Conservation (phyloP, 75 land plant species). For the Selaginella tamariscina region DNA sequence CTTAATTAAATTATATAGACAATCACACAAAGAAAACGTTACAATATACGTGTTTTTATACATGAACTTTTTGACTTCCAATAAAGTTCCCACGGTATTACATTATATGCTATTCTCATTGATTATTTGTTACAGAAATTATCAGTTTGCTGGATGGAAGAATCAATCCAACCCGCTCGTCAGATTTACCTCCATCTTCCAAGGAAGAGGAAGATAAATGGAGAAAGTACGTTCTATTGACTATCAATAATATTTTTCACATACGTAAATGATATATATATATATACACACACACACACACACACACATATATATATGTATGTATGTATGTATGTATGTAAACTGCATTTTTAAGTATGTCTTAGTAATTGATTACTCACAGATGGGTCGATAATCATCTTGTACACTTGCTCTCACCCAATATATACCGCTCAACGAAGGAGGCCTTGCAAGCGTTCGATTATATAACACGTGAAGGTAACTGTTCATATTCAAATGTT, state of each 20-base stretch:
- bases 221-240: constrained; percentile 50
- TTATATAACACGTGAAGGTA: constrained; percentile 86
- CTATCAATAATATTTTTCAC: too few relatives aligned
- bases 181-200: constrained; percentile 14
- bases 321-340: too few relatives aligned
- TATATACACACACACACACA: too few relatives aligned
- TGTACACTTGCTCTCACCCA: constrained; percentile 93
- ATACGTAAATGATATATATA: too few relatives aligned
- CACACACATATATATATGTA: too few relatives aligned
- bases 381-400: constrained; percentile 99
- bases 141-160: constrained; percentile 42
- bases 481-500: neutral
- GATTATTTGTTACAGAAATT: constrained; percentile 40
- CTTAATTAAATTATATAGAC: too few relatives aligned
- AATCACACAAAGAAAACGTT: too few relatives aligned
- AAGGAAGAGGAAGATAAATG: constrained; percentile 64
- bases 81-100: neutral
- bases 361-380: neutral
- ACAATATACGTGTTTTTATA: neutral
- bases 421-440: constrained; percentile 67
- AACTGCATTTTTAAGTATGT: too few relatives aligned
- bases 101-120: neutral
- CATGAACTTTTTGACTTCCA: neutral
- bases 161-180: constrained; percentile 31
- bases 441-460: constrained; percentile 96